Percentiles rank a stretch among this genome's conserved stretches.
Conservation (phyloP, 306 rosid species). For the Sophora flavescens region DNA sequence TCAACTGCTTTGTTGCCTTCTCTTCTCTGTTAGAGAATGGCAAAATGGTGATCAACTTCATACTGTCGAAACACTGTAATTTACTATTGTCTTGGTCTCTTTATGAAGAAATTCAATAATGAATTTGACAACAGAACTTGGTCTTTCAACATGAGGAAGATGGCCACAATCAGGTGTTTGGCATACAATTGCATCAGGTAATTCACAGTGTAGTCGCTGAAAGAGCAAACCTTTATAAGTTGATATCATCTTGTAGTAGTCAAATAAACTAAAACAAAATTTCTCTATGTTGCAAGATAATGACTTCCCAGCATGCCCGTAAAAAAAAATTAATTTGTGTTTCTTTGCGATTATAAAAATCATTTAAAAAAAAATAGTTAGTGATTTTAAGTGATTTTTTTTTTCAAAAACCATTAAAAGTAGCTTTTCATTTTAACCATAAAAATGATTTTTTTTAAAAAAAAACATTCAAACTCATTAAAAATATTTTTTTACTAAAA, state of each 20-base stretch:
- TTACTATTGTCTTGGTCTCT: conserved; percentile 44
- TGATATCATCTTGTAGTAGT: not conserved
- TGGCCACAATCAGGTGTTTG: conserved; percentile 78
- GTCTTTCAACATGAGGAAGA: conserved; percentile 80
- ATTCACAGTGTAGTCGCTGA: conserved; percentile 75
- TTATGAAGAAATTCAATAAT: conserved; percentile 47
- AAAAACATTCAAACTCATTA: too few relatives aligned
- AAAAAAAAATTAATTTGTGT: too few relatives aligned
- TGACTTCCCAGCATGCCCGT: not conserved
- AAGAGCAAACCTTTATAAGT: conserved; percentile 5
- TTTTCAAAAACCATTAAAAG: too few relatives aligned
- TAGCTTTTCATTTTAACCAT: too few relatives aligned
- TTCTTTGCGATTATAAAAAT: too few relatives aligned
- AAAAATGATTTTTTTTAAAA: too few relatives aligned
- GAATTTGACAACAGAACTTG: conserved; percentile 49
- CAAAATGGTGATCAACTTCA: conserved; percentile 15
- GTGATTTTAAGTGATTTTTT: too few relatives aligned
- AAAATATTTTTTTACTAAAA: too few relatives aligned
- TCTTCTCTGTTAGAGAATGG: conserved; percentile 1
- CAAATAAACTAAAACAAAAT: conserved; percentile 12
- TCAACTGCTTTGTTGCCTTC: not conserved
- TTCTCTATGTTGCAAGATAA: conserved; percentile 23
- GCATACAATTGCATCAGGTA: conserved; percentile 66
- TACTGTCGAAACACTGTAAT: conserved; percentile 37
- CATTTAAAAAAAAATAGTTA: too few relatives aligned